Base-by-base conservation (phyloP, 768 basidiomycete species). In the Suillus plorans region DNA sequence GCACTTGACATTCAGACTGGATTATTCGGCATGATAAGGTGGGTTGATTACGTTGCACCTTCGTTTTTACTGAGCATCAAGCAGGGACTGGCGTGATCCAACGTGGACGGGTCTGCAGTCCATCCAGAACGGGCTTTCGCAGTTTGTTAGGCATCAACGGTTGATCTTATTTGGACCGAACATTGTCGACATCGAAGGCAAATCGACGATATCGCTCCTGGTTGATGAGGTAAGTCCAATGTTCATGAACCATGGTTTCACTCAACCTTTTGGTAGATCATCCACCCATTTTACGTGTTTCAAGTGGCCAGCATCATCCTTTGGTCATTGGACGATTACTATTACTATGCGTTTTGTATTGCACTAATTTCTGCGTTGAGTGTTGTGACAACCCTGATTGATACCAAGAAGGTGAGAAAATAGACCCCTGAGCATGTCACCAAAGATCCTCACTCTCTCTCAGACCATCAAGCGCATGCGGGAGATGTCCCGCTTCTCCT, bases 241-340 rank as follows among this genome's bases (percentile, higher is more conserved):
- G 16, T 44, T n/a, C 12, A 44, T 14, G 60, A 22, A 41, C 25
- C 37, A 36, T 55, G 45, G 9, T 42, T 55, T 20, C 63, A 12
- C 61, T 69, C 60, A 68, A 49, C 16, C 64, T 7, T 31, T 49
- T 37, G 41, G 5, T 67, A 89, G 94, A 87, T 97, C 53, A 90
- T 99, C 45, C 97, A 99, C 73, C 97, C 97, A 0, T 99, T 99
- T 78, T 99, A 98, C 73, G 90, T 99, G 62, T 99, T 99, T 73
- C 97, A 99, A 83, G 89, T 98, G 68, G 94, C 94, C 59, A 97
- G 95, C 68, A 91, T 99, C 69, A 80, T 92, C 45, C 79, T 99
- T 7, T 99, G 97, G 97, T 91, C 92, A 2, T 71, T 99, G 61
- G 97, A 99, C 68, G 86, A 98, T 74, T 99, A 99, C 72, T 95